These are phyloP conservation scores for Botryotinia globosa DNA, from an alignment of 2,329 filamentous ascomycete genomes.

Conservation along the genomic window DNA sequence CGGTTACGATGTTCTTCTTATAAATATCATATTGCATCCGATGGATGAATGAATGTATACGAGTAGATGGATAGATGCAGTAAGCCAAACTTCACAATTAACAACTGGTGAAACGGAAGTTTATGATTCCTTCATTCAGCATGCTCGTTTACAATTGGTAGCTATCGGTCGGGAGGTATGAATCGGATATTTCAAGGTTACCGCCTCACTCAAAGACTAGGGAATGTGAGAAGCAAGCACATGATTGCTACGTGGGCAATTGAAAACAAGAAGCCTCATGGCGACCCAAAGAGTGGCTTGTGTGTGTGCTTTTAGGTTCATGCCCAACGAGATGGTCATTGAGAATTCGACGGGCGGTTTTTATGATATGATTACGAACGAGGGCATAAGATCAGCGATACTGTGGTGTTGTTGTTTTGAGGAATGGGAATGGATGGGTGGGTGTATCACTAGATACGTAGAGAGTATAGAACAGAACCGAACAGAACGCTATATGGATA, in stretches of 20 bases:
- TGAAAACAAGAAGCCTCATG: conserved; percentile 14
- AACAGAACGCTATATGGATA: neutral
- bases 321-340: conserved; percentile 12
- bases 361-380: conserved; percentile 1
- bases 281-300: conserved; percentile 9
- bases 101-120: neutral
- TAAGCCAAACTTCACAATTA: neutral
- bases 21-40: neutral
- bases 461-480: neutral
- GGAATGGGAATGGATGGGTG: neutral
- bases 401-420: neutral
- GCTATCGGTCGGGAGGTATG: neutral
- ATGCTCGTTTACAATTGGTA: neutral
- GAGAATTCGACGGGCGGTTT: neutral
- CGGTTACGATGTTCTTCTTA: neutral
- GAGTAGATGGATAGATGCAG: neutral
- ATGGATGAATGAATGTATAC: neutral
- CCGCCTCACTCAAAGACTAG: neutral
- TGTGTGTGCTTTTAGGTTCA: neutral
- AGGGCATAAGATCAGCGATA: neutral
- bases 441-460: neutral
- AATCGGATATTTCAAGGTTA: neutral
- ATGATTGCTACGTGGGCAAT: conserved; percentile 16
- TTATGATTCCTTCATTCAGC: neutral
- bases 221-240: neutral